phyloP scores from a whole-genome alignment of 75 land plant genomes.

The Selaginella tamariscina region DNA sequence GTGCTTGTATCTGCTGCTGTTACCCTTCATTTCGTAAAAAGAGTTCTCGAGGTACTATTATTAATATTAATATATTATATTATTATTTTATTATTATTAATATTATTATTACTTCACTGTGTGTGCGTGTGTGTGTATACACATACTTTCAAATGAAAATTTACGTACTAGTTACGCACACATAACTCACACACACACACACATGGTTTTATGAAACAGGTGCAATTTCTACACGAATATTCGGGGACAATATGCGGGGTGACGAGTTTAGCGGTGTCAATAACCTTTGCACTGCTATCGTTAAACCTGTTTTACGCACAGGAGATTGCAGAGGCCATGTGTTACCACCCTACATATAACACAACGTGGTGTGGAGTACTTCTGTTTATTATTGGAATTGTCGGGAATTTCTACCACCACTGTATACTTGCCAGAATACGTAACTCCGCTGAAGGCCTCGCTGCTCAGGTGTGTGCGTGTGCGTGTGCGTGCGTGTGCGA shows the following conservation, averaged over 20 bases:
- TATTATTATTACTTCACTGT: neutral
- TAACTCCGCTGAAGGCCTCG: neutral
- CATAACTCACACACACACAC: neutral
- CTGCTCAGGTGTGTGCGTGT: too few relatives aligned
- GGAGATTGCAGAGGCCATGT: constrained; percentile 17
- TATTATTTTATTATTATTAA: neutral
- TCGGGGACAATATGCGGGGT: constrained; percentile 36
- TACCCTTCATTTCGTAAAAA: constrained; percentile 45
- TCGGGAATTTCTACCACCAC: constrained; percentile 76
- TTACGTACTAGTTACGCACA: neutral
- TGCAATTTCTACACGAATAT: constrained; percentile 49
- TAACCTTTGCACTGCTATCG: constrained; percentile 23
- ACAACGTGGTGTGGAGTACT: constrained; percentile 31
- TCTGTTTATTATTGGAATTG: constrained; percentile 37
- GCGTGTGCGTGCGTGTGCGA: too few relatives aligned
- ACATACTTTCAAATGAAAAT: neutral
- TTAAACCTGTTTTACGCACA: constrained; percentile 32
- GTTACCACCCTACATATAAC: constrained; percentile 33
- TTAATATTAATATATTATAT: neutral
- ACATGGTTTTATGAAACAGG: constrained; percentile 37
- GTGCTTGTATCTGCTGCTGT: constrained; percentile 26
- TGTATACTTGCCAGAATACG: constrained; percentile 45
- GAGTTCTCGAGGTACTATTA: constrained; percentile 40
- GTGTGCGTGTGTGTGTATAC: neutral
- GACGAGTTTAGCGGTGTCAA: constrained; percentile 16